Evolutionary conservation across 257 asterid species (phyloP).

Genomic region (Solanum bulbocastanum): DNA sequence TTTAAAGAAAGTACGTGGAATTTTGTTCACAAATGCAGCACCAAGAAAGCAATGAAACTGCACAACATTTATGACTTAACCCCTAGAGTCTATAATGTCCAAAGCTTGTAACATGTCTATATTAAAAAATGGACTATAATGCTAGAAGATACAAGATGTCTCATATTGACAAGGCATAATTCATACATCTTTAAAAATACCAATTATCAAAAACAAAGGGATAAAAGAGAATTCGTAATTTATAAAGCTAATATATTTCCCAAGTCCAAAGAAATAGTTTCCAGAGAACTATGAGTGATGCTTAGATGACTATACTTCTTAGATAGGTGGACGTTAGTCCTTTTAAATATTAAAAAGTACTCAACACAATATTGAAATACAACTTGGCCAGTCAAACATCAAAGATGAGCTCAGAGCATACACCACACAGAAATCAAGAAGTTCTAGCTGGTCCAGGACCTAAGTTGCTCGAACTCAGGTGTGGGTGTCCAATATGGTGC

Average conservation of each 20-base stretch:
- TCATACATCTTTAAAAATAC: neutral
- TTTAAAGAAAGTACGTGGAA: neutral
- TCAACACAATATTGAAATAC: neutral
- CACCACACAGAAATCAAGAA: neutral
- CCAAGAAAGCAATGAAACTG: neutral
- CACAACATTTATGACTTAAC: neutral
- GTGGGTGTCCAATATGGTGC: neutral
- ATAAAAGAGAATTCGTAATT: neutral
- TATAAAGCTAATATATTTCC: neutral
- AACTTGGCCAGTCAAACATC: neutral
- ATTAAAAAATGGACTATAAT: neutral
- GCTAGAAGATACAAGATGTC: neutral
- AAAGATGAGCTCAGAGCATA: neutral
- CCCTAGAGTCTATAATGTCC: neutral
- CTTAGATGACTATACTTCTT: neutral
- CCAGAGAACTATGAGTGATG: neutral
- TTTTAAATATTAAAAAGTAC: neutral
- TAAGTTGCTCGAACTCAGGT: neutral
- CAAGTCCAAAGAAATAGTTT: neutral
- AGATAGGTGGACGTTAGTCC: neutral
- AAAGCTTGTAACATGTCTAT: neutral
- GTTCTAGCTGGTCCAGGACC: neutral
- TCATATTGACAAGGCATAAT: neutral
- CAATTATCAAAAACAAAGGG: neutral
- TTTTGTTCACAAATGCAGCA: neutral